A percentile compares a stretch with the other conserved stretches of the same genome.
phyloP scores from a whole-genome alignment of 2,329 filamentous ascomycete species.

The Beauveria sp. region DNA sequence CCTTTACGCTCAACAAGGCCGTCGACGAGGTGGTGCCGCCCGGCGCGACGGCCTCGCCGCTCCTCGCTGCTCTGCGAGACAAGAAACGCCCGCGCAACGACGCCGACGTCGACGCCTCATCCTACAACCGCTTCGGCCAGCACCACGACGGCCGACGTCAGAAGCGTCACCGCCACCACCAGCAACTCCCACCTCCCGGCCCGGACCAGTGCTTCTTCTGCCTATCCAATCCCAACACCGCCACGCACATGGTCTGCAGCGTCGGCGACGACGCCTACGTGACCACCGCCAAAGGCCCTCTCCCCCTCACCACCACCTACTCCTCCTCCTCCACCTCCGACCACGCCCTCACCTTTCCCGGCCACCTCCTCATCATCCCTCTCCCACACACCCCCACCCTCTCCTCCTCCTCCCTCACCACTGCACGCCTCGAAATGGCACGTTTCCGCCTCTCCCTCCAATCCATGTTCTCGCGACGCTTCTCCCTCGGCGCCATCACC shows the following conservation, averaged over 20 bases:
- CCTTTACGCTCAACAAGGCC: conserved; percentile 62
- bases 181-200: conserved; percentile 50
- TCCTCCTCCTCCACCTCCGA: conserved; percentile 67
- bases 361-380: conserved; percentile 87
- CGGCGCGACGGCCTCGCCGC: conserved; percentile 71
- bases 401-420: conserved; percentile 42
- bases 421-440: conserved; percentile 72
- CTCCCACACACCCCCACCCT: conserved; percentile 75
- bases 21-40: conserved; percentile 53
- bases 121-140: conserved; percentile 48
- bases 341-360: conserved; percentile 64
- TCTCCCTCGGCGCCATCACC: conserved; percentile 71
- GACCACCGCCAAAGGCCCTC: conserved; percentile 84
- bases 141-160: conserved; percentile 35
- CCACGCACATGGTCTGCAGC: conserved; percentile 80
- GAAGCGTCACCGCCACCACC: conserved; percentile 39
- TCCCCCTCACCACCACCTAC: conserved; percentile 67
- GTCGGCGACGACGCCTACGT: conserved; percentile 84
- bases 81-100: conserved; percentile 49
- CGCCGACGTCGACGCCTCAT: conserved; percentile 21
- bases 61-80: conserved; percentile 46
- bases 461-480: conserved; percentile 57
- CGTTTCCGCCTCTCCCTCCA: conserved; percentile 72
- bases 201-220: conserved; percentile 92
- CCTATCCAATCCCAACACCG: conserved; percentile 75